phyloP scores from a whole-genome alignment of 2,329 filamentous ascomycete species.

The Fusarium tanahbumbuense region DNA sequence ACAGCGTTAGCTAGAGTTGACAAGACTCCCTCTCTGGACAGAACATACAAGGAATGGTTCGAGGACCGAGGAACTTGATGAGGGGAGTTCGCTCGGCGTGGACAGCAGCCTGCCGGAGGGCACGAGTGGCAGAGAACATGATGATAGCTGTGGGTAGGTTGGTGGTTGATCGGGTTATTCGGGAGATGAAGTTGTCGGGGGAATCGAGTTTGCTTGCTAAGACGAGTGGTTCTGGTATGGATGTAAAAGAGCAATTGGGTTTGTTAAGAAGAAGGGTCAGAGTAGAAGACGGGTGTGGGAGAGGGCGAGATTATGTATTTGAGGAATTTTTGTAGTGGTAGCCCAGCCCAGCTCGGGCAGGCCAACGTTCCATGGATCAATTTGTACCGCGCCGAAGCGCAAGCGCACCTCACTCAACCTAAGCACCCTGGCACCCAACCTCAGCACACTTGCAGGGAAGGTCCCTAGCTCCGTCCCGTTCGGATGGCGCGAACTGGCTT shows the following conservation, averaged over 20 bases:
- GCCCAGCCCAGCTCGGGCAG: neutral
- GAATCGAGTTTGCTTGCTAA: slow-evolving; percentile 14
- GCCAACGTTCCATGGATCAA: neutral
- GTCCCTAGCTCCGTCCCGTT: slow-evolving; percentile 23
- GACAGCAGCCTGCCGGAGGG: slow-evolving; percentile 68
- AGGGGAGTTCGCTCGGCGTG: slow-evolving; percentile 70
- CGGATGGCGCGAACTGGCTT: slow-evolving; percentile 32
- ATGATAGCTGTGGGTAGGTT: slow-evolving; percentile 21
- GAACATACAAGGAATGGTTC: slow-evolving; percentile 67
- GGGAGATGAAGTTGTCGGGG: slow-evolving; percentile 13
- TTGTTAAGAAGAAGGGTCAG: slow-evolving; percentile 20
- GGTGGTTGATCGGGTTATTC: slow-evolving; percentile 16
- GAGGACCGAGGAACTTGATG: slow-evolving; percentile 72
- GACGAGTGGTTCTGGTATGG: neutral
- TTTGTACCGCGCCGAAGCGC: slow-evolving; percentile 39
- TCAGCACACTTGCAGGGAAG: slow-evolving; percentile 25
- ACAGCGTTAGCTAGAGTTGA: slow-evolving; percentile 31
- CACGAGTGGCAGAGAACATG: slow-evolving; percentile 68
- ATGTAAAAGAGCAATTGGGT: slow-evolving; percentile 8
- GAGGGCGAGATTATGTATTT: slow-evolving; percentile 42
- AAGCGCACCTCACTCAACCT: neutral
- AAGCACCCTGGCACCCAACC: neutral
- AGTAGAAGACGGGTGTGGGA: slow-evolving; percentile 18
- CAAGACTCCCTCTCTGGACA: neutral
- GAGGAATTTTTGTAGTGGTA: slow-evolving; percentile 43